phyloP scores from a whole-genome alignment of 2,329 filamentous ascomycete species.

The Bisporella sp. region DNA sequence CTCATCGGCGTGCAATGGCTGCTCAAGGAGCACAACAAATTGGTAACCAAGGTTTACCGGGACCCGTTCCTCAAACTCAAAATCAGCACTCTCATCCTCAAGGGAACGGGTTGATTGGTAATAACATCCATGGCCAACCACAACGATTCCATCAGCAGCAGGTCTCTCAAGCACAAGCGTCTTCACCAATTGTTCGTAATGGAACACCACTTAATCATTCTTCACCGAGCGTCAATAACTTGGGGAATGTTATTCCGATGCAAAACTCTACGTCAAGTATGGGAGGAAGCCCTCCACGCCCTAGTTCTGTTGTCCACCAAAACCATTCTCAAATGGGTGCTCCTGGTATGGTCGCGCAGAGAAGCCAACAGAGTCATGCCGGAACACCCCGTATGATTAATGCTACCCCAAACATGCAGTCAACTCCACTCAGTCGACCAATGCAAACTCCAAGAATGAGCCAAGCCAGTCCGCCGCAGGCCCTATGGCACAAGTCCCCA shows the following conservation, averaged over 20 bases:
- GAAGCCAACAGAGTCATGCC: slow-evolving; percentile 60
- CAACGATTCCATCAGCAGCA: slow-evolving; percentile 35
- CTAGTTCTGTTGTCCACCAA: slow-evolving; percentile 56
- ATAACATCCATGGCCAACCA: slow-evolving; percentile 29
- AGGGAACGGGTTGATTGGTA: slow-evolving; percentile 35
- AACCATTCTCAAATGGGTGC: slow-evolving; percentile 50
- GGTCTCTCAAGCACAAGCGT: slow-evolving; percentile 55
- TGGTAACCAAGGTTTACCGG: slow-evolving; percentile 19
- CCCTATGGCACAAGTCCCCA: slow-evolving; percentile 50
- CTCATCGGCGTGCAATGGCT: slow-evolving; percentile 28
- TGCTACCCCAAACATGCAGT: slow-evolving; percentile 56
- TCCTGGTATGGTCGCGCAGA: slow-evolving; percentile 55
- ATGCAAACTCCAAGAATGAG: slow-evolving; percentile 54
- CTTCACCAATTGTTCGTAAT: slow-evolving; percentile 60
- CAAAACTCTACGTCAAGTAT: slow-evolving; percentile 60
- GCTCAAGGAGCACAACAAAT: slow-evolving; percentile 35
- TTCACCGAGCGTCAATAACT: slow-evolving; percentile 52
- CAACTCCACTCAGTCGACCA: slow-evolving; percentile 49
- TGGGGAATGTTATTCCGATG: slow-evolving; percentile 43
- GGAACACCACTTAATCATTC: slow-evolving; percentile 59
- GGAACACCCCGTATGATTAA: slow-evolving; percentile 57
- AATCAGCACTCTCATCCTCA: slow-evolving; percentile 38
- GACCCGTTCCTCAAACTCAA: slow-evolving; percentile 28
- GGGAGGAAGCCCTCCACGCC: slow-evolving; percentile 60
- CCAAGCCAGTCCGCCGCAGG: slow-evolving; percentile 55